A percentile compares a stretch with the other conserved stretches of the same genome.
Evolutionary conservation across 2,329 filamentous ascomycete species (phyloP).

Genomic region (Calonectria naviculata): DNA sequence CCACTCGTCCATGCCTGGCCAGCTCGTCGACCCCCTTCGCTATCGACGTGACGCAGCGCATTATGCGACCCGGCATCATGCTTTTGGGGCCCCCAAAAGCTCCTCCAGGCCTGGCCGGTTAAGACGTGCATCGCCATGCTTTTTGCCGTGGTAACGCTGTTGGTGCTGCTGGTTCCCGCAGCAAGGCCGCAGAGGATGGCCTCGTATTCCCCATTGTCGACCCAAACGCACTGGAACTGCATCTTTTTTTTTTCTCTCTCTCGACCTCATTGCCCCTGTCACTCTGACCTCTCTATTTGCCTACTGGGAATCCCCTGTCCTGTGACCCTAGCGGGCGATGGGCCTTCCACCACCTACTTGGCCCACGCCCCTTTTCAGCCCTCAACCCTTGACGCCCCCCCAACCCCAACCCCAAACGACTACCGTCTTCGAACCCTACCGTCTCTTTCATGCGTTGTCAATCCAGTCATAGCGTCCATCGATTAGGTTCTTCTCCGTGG

Average conservation of each 20-base stretch:
- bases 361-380: conserved; percentile 41
- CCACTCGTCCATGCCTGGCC: conserved; percentile 23
- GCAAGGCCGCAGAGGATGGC: conserved; percentile 25
- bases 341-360: conserved; percentile 27
- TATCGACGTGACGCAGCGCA: conserved; percentile 22
- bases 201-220: conserved; percentile 25
- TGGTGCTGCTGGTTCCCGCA: conserved; percentile 36
- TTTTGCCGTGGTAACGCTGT: conserved; percentile 30
- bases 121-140: conserved; percentile 23
- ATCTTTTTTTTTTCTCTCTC: too few relatives aligned
- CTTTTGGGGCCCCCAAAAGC: conserved; percentile 32
- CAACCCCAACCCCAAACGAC: conserved; percentile 42
- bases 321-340: conserved; percentile 17
- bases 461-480: conserved; percentile 38
- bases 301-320: conserved; percentile 32
- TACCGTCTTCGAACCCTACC: conserved; percentile 43
- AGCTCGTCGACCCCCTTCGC: conserved; percentile 25
- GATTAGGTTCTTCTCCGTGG: conserved; percentile 36
- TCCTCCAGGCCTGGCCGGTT: conserved; percentile 28
- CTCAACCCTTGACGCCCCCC: conserved; percentile 35
- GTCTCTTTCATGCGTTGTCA: conserved; percentile 40
- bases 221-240: conserved; percentile 1
- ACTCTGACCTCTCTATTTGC: conserved; percentile 13
- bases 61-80: conserved; percentile 35
- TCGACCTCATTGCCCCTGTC: conserved; percentile 7